These are phyloP conservation scores for Aspergillus fijiensis DNA, from an alignment of 2,329 filamentous ascomycete genomes.

Conservation along the genomic window DNA sequence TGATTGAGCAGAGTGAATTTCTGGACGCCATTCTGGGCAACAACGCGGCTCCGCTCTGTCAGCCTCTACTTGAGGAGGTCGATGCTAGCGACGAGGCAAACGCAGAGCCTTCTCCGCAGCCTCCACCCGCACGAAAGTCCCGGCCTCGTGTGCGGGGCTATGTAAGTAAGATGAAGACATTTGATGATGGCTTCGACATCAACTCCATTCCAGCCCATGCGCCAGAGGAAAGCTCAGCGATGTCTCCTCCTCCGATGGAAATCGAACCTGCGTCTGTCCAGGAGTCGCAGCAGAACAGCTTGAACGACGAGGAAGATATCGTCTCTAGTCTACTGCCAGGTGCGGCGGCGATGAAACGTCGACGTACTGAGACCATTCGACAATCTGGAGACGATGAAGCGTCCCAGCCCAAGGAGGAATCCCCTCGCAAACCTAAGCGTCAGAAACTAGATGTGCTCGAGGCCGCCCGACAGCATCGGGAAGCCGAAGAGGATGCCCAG, in stretches of 20 bases:
- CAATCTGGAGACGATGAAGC: conserved; percentile 39
- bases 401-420: conserved; percentile 26
- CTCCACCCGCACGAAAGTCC: conserved; percentile 9
- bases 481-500: conserved; percentile 52
- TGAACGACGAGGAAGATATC: conserved; percentile 51
- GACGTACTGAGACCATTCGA: conserved; percentile 62
- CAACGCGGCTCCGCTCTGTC: conserved; percentile 70
- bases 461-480: conserved; percentile 55
- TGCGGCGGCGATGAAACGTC: conserved; percentile 74
- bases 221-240: conserved; percentile 23
- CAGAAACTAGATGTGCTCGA: conserved; percentile 69
- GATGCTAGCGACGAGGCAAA: conserved; percentile 32
- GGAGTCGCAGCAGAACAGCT: conserved; percentile 27
- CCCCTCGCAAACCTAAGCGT: conserved; percentile 47
- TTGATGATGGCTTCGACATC: conserved; percentile 61
- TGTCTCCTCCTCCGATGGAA: conserved; percentile 19
- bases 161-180: conserved; percentile 66
- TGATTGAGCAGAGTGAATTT: conserved; percentile 87
- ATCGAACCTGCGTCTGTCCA: conserved; percentile 24
- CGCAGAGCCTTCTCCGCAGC: conserved; percentile 1
- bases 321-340: conserved; percentile 75
- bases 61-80: conserved; percentile 57
- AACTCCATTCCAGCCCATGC: conserved; percentile 40
- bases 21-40: conserved; percentile 83
- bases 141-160: conserved; percentile 33